These are phyloP conservation scores for Chrysanthemum seticuspe DNA, from an alignment of 129 eudicot genomes.

Conservation along the genomic window DNA sequence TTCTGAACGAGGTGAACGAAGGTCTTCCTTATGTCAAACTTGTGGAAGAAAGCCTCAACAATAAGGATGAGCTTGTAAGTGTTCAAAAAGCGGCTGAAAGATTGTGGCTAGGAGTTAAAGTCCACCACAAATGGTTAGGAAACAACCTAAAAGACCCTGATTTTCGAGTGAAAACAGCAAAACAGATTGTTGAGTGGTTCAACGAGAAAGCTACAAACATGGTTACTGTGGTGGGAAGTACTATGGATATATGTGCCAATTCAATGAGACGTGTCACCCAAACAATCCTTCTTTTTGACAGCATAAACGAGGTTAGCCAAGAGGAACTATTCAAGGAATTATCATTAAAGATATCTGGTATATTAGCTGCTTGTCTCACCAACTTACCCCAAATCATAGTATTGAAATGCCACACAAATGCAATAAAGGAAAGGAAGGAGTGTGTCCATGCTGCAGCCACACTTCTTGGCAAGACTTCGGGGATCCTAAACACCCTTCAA, in stretches of 20 bases:
- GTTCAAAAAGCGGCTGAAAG: not conserved
- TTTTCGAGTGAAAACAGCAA: not conserved
- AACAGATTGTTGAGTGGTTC: not conserved
- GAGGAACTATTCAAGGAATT: not conserved
- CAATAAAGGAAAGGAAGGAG: not conserved
- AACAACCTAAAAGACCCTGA: not conserved
- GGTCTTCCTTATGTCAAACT: not conserved
- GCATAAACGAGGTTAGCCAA: not conserved
- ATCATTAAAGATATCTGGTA: not conserved
- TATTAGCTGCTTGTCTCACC: not conserved
- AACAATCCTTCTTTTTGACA: not conserved
- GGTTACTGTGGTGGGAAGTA: not conserved
- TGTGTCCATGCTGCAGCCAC: not conserved
- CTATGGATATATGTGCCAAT: not conserved
- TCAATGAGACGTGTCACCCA: not conserved
- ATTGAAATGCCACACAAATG: not conserved
- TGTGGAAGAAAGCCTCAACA: not conserved
- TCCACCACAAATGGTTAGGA: not conserved
- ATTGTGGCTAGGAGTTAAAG: not conserved
- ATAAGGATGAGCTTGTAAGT: not conserved
- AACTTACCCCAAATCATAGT: not conserved
- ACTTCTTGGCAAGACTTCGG: not conserved
- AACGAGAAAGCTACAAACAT: not conserved
- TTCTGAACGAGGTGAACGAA: not conserved
- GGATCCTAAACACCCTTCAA: not conserved